Percentiles rank a stretch among this genome's conserved stretches.
These are phyloP conservation scores for Stachybotrys chartarum DNA, from an alignment of 2,329 filamentous ascomycete species.

Conservation along the genomic window DNA sequence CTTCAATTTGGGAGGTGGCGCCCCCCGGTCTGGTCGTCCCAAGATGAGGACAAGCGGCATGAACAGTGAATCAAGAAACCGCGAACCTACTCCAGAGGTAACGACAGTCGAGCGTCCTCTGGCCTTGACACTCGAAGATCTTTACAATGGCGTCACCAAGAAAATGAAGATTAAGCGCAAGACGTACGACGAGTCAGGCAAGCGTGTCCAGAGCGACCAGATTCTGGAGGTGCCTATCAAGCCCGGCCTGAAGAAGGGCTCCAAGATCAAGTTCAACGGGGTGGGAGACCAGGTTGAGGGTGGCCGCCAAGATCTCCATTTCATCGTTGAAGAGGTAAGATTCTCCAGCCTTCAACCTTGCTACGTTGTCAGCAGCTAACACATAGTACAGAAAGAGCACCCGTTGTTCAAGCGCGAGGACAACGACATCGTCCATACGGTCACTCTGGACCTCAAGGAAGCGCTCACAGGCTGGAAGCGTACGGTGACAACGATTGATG, in stretches of 20 bases:
- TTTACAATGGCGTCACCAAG: slow-evolving; percentile 82
- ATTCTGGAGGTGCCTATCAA: slow-evolving; percentile 95
- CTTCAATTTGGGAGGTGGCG: slow-evolving; percentile 41
- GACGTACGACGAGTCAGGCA: slow-evolving; percentile 80
- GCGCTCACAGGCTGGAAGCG: slow-evolving; percentile 89
- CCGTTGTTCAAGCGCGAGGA: slow-evolving; percentile 78
- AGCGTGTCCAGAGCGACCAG: slow-evolving; percentile 79
- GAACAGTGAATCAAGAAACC: slow-evolving; percentile 21
- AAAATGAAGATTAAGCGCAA: slow-evolving; percentile 99
- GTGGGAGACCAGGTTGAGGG: slow-evolving; percentile 98
- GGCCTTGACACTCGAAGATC: slow-evolving; percentile 76
- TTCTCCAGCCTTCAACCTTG: not conserved
- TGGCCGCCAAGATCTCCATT: slow-evolving; percentile 89
- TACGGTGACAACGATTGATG: slow-evolving; percentile 90
- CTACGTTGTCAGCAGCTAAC: slow-evolving; percentile 28
- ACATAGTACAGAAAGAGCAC: slow-evolving; percentile 66
- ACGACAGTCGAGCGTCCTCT: slow-evolving; percentile 84
- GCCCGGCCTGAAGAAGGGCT: slow-evolving; percentile 89
- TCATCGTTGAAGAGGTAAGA: slow-evolving; percentile 86
- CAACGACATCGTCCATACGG: slow-evolving; percentile 72
- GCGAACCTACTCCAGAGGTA: slow-evolving; percentile 64
- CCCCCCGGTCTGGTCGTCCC: slow-evolving; percentile 28
- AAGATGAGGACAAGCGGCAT: slow-evolving; percentile 34
- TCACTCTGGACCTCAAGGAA: slow-evolving; percentile 86
- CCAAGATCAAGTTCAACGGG: slow-evolving; percentile 96